Evolutionary conservation across 176 grass and related monocot genomes (phyloP), one percentile per base, ranked within the genome.

Genomic region (Eremochloa ophiuroides): DNA sequence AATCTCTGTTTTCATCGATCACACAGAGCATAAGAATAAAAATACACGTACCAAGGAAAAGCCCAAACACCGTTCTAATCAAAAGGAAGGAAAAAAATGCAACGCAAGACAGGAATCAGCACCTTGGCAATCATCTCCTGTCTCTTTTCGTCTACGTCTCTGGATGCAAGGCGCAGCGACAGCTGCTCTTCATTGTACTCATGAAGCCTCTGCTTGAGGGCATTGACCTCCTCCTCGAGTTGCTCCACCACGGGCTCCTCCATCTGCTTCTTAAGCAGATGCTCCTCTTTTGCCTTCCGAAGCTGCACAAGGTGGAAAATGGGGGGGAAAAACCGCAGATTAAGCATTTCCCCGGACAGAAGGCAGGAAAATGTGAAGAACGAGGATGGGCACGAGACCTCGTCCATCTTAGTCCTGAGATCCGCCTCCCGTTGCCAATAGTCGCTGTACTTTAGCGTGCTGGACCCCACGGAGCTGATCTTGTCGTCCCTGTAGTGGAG

Each of bases 111-210:
- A 69, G 34, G 37, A 76, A 77, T 58, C 3, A 39, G 13, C 43
- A 93, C 94, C 88, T 97, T 97, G 40, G 35, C 66, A 51, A 65
- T 41, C 17, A 84, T 62, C 8, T 51, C 82, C 38, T 94, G 88
- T 48, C 31, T 88, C 51, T 81, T 86, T 6, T 84, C 92, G 28
- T 69, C 83, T 5, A 88, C 64, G 5, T 33, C 15, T 62, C 80
- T 85, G 20, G 78, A 62, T 72, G 75, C 62, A 9, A 27, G 37
- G 71, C 85, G 80, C 51, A 89, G 69, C 2, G 74, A 79, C 85
- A 87, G 27, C 62, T 98, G 95, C 82, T 94, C 74, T 38, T 87
- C 87, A 71, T 94, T 98, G 62, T 91, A 94, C 7, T 87, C 89
- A 16, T 92, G 88, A 43, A 91, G 80, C 3, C 82, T 92, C 73